Base-by-base conservation (phyloP, 805 yeast genomes). In the Yarrowia sp. region DNA sequence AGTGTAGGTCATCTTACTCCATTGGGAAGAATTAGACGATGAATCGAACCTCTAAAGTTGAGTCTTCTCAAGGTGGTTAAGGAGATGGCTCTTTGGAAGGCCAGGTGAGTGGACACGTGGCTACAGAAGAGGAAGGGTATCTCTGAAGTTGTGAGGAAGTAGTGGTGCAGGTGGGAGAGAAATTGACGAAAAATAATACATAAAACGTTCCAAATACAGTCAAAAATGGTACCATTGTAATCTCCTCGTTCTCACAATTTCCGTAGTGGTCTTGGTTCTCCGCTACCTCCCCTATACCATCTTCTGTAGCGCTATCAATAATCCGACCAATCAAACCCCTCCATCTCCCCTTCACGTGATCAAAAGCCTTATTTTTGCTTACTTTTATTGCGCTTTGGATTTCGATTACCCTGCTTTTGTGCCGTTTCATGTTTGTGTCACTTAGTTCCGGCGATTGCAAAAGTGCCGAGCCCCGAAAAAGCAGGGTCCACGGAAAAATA, bases 11-110 rank as follows among this genome's bases (percentile, higher is more conserved):
- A 16, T 52, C 58, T 53, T 53, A 53, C 59, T 56, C 63, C 63
- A 41, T 56, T 56, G 63, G 63, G 63, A 56, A 56, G 63, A 56
- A 41, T 56, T 56, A 56, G 63, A 56, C 63, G 63, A 56, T 22
- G 43, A 38, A 53, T 38, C 45, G 59, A 19, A 36, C 5, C 32
- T 48, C 36, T 19, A 16, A 45, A 45, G 26, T 22, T 22, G 50
- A 26, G 32, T 26, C 32, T 42, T 8, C 15, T 5, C 16, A 8
- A 16, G 14, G 50, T 22, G 50, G 35, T 22, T 12, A 11, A 46
- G 32, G 15, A 8, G n/a, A 12, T 22, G 35, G 35, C 50, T 19
- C 35, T 26, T 46, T 12, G 14, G 22, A 46, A 4, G 35, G 9
- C 32, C n/a, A 16, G 50, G 12, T 19, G 32, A 19, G 50, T 46